phyloP scores from a whole-genome alignment of 192 early-diverging fungal genomes.

The Fimicolochytrium jonesii region DNA sequence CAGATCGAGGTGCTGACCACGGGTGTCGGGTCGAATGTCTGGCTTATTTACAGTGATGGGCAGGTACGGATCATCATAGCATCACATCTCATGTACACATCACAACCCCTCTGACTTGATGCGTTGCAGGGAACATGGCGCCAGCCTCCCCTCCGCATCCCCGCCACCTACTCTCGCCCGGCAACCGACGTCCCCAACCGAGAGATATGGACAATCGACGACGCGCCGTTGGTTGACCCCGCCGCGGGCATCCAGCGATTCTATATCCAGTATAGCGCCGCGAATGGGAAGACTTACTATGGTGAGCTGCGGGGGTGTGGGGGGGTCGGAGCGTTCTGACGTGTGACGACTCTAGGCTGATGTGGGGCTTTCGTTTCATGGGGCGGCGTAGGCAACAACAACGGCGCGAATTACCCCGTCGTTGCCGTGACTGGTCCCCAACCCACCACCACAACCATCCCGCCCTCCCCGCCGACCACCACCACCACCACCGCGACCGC shows the following conservation, averaged over 20 bases:
- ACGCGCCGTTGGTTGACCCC: background rate
- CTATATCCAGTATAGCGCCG: slow-evolving; percentile 2
- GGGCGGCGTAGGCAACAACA: background rate
- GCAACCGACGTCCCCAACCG: background rate
- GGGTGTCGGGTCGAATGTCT: background rate
- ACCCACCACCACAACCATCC: background rate
- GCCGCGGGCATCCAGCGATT: background rate
- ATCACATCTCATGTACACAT: no score
- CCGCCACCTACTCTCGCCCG: background rate
- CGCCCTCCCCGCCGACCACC: background rate
- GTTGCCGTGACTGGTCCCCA: no score
- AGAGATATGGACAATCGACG: background rate
- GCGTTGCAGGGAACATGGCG: background rate
- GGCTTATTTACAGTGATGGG: background rate
- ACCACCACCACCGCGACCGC: background rate
- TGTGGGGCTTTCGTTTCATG: no score
- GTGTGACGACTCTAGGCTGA: no score
- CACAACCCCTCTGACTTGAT: no score
- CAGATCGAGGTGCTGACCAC: background rate
- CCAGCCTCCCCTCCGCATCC: background rate
- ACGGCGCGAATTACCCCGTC: background rate
- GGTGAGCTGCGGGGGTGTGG: no score
- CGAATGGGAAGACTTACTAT: slow-evolving; percentile 5
- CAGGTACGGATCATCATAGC: background rate
- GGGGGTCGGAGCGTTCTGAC: no score